Evolutionary conservation across 768 basidiomycete genomes (phyloP), one percentile per base, ranked within the genome.

Genomic region (Coprinopsis cinerea): DNA sequence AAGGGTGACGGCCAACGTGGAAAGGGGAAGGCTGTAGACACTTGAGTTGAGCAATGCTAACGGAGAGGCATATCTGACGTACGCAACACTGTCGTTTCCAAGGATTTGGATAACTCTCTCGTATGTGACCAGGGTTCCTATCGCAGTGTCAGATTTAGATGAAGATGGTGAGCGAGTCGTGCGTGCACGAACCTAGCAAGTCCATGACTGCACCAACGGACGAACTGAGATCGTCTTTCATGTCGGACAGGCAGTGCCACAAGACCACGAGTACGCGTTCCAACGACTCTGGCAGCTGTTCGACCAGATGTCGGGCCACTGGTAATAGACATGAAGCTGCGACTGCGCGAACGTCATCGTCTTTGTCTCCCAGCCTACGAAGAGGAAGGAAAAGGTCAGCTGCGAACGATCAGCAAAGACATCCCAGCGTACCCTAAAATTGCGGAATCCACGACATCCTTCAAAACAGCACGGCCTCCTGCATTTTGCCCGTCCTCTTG

Each of bases 191-290:
- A 92, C 93, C 89, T n/a, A 99, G 71, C 1, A 99, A 73, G 62
- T 96, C 93, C 96, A 99, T 98, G 22, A 98, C 92, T 9, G 90
- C 86, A 34, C 93, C 93, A 32, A 96, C 92, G 52, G 94, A 97
- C 45, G 92, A 97, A 55, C 92, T 92, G 2, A 99, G 68, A 58
- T 99, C 96, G 64, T 99, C 96, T 61, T 92, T 94, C 80, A 95
- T 92, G 58, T 91, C 88, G 22, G 79, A 79, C 30, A 99, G 68
- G 59, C 94, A 97, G 53, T 76, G 78, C 93, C 95, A 97, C 5
- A 99, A 70, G 2, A 96, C 90, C 6, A 83, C 73, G 45, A 98
- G 72, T 23, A 99, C 81, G 13, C 75, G 73, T 46, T 79, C 74
- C 1, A 97, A 72, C 10, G 84, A 81, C 37, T 83, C 80, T 7